Evolutionary conservation across 805 yeast species (phyloP).

Genomic region (Myxozyma geophila): DNA sequence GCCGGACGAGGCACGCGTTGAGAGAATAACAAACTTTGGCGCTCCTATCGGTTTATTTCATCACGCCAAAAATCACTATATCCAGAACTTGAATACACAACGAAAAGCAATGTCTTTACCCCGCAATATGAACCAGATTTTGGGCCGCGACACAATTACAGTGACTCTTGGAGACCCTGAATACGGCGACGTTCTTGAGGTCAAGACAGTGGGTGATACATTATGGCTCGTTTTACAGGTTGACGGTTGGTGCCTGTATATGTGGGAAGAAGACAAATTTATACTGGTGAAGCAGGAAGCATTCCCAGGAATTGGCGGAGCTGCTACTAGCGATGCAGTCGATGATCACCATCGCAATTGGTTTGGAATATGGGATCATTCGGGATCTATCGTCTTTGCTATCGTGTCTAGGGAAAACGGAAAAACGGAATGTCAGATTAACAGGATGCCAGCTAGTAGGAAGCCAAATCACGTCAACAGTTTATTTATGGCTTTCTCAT

Average conservation of each 20-base stretch:
- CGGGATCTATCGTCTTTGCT: slow-evolving; percentile 22
- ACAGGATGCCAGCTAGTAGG: slow-evolving; percentile 21
- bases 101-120: slow-evolving; percentile 1
- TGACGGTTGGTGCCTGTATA: slow-evolving; percentile 34
- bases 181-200: slow-evolving; percentile 22
- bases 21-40: slow-evolving; percentile 29
- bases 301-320: slow-evolving; percentile 22
- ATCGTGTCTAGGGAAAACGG: slow-evolving; percentile 15
- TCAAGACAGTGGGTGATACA: slow-evolving; percentile 33
- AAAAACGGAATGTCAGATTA: slow-evolving; percentile 9
- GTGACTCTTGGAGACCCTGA: slow-evolving; percentile 22
- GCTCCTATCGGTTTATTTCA: slow-evolving; percentile 23
- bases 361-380: slow-evolving; percentile 32
- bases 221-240: slow-evolving; percentile 30
- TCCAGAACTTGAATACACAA: neutral
- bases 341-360: slow-evolving; percentile 31
- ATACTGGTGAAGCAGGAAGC: slow-evolving; percentile 4
- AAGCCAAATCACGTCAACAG: slow-evolving; percentile 31
- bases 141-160: slow-evolving; percentile 7
- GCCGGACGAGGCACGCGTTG: slow-evolving; percentile 34
- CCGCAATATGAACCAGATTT: neutral
- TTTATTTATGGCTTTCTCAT: slow-evolving; percentile 28
- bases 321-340: slow-evolving; percentile 25
- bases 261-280: slow-evolving; percentile 36
- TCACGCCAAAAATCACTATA: slow-evolving; percentile 13